These are phyloP conservation scores for Heracleum sosnowskyi DNA, from an alignment of 129 eudicot species.

Conservation along the genomic window DNA sequence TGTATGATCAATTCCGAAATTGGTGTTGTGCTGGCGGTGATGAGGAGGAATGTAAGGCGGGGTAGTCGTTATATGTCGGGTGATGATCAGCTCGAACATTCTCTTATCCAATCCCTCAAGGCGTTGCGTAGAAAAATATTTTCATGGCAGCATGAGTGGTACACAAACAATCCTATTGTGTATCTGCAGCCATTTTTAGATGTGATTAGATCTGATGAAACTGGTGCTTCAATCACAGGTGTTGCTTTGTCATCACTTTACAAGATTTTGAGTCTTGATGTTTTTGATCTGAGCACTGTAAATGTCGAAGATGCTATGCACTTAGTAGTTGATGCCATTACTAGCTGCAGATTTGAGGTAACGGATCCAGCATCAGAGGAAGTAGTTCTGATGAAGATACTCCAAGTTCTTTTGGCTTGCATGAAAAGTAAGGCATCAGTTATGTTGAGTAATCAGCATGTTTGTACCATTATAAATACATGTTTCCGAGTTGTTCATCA, in stretches of 20 bases:
- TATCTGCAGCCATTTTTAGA: constrained; percentile 6
- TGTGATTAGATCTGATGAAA: constrained; percentile 4
- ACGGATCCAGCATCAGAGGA: constrained; percentile 37
- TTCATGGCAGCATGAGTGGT: constrained; percentile 5
- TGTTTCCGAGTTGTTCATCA: constrained; percentile 88
- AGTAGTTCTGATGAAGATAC: constrained; percentile 79
- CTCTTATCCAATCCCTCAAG: constrained; percentile 5
- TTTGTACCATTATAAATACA: constrained; percentile 83
- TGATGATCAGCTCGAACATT: constrained; percentile 1
- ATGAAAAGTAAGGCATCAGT: constrained; percentile 84
- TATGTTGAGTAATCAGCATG: constrained; percentile 85
- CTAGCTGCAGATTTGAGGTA: constrained; percentile 9
- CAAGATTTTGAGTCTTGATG: constrained; percentile 9
- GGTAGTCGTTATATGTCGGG: constrained; percentile 3
- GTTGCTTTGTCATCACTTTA: constrained; percentile 8
- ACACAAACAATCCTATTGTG: not conserved
- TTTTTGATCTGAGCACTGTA: not conserved
- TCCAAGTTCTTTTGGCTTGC: constrained; percentile 85
- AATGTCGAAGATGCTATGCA: constrained; percentile 3
- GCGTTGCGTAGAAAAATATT: not conserved
- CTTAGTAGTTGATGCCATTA: not conserved
- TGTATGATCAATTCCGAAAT: constrained; percentile 9
- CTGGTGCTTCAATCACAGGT: constrained; percentile 5
- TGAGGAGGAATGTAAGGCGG: constrained; percentile 6
- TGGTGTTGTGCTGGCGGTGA: constrained; percentile 9